phyloP scores from a whole-genome alignment of 1,284 basidiomycete genomes.

The Sporisorium reilianum region DNA sequence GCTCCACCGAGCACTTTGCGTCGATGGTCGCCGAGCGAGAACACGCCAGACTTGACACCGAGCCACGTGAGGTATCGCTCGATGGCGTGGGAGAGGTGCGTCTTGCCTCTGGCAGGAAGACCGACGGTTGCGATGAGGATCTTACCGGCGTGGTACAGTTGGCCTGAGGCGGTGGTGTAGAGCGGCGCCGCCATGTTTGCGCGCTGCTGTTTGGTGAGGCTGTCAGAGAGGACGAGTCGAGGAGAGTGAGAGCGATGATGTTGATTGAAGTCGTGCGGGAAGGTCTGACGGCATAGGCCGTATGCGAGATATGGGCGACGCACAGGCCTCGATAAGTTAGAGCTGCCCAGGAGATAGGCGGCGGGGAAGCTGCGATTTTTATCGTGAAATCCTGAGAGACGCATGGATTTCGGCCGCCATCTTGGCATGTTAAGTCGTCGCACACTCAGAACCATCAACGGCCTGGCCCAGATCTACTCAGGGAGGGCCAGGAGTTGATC shows the following conservation, averaged over 20 bases:
- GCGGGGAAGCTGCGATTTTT: not conserved
- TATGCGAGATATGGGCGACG: constrained; percentile 8
- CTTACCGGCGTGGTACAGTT: constrained; percentile 93
- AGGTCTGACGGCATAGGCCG: not conserved
- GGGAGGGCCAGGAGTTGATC: not conserved
- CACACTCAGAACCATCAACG: no score
- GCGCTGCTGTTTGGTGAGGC: not conserved
- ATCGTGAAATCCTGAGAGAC: no score
- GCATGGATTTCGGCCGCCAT: not conserved
- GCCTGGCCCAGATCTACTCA: not conserved
- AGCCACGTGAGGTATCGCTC: constrained; percentile 98
- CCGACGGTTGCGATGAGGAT: constrained; percentile 92
- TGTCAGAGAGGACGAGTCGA: not conserved
- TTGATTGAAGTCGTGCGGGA: not conserved
- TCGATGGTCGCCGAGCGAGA: constrained; percentile 94
- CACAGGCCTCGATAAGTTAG: constrained; percentile 7
- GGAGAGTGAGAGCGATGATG: not conserved
- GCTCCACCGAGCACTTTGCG: constrained; percentile 89
- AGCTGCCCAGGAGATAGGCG: constrained; percentile 13
- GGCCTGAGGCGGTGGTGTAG: constrained; percentile 71
- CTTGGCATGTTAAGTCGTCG: not conserved
- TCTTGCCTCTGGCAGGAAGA: constrained; percentile 87
- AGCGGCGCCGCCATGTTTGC: constrained; percentile 68
- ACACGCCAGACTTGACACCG: constrained; percentile 93
- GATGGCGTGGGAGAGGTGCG: constrained; percentile 92